Evolutionary conservation across 345 rosid species (phyloP).

Genomic region (Dipteronia sinensis): DNA sequence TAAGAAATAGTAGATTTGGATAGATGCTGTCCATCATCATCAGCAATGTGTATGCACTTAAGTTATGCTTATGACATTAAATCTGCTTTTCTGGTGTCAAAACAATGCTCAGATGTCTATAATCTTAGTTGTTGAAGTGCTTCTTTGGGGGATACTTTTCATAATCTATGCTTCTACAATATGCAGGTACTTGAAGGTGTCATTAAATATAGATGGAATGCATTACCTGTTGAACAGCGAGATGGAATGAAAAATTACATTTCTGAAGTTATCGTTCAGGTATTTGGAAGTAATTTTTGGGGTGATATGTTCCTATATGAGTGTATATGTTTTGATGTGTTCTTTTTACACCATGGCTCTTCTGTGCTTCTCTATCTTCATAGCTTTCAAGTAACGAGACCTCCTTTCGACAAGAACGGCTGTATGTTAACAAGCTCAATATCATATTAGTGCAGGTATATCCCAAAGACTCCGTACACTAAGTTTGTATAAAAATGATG

Average conservation of each 20-base stretch:
- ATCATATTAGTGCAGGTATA: constrained; percentile 94
- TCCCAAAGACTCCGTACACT: not conserved
- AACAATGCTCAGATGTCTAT: not conserved
- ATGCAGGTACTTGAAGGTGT: constrained; percentile 95
- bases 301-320: not conserved
- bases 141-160: not conserved
- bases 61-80: not conserved
- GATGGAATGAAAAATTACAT: constrained; percentile 99
- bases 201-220: constrained; percentile 98
- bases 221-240: constrained; percentile 90
- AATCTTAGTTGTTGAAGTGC: not conserved
- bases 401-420: constrained; percentile 82
- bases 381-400: constrained; percentile 92
- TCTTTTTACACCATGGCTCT: constrained; percentile 8
- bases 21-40: not conserved
- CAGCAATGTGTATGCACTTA: not conserved
- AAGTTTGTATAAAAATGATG: not conserved
- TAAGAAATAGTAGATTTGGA: not conserved
- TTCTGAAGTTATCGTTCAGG: constrained; percentile 99
- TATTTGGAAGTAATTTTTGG: constrained; percentile 20
- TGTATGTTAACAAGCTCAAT: constrained; percentile 94
- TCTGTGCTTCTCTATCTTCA: constrained; percentile 15
- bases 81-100: not conserved
- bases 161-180: constrained; percentile 16
- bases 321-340: not conserved